phyloP scores from a whole-genome alignment of 768 basidiomycete genomes.

The Boletus insuetus region DNA sequence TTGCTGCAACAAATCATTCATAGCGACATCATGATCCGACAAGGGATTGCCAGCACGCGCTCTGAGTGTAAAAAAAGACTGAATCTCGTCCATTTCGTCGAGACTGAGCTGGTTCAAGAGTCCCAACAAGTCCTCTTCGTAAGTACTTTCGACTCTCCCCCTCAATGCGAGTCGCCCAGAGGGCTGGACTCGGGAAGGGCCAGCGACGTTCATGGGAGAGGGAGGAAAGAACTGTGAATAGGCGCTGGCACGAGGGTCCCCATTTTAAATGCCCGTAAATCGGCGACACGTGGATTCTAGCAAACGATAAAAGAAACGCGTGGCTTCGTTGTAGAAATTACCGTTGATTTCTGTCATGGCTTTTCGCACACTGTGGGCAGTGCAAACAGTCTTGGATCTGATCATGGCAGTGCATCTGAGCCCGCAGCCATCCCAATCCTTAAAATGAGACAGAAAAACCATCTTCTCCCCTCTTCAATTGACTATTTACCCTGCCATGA shows the following conservation, averaged over 20 bases:
- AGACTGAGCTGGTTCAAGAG: conserved; percentile 20
- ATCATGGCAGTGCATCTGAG: too few relatives aligned
- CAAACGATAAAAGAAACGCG: too few relatives aligned
- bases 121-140: conserved; percentile 24
- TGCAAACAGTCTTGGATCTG: too few relatives aligned
- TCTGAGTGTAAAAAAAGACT: conserved; percentile 8
- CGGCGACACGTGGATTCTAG: conserved; percentile 3
- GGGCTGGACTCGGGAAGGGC: conserved; percentile 22
- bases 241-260: background rate
- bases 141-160: conserved; percentile 20
- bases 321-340: too few relatives aligned
- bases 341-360: too few relatives aligned
- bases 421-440: too few relatives aligned
- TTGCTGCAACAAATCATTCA: conserved; percentile 26
- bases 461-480: too few relatives aligned
- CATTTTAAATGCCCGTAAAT: conserved; percentile 3
- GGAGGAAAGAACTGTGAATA: conserved; percentile 9
- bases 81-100: conserved; percentile 20
- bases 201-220: conserved; percentile 25
- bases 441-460: too few relatives aligned
- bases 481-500: conserved; percentile 8
- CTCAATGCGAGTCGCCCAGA: background rate
- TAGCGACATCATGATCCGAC: conserved; percentile 25
- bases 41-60: conserved; percentile 4
- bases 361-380: too few relatives aligned